These are phyloP conservation scores for Lentinula edodes DNA, from an alignment of 768 basidiomycete species.

Conservation along the genomic window DNA sequence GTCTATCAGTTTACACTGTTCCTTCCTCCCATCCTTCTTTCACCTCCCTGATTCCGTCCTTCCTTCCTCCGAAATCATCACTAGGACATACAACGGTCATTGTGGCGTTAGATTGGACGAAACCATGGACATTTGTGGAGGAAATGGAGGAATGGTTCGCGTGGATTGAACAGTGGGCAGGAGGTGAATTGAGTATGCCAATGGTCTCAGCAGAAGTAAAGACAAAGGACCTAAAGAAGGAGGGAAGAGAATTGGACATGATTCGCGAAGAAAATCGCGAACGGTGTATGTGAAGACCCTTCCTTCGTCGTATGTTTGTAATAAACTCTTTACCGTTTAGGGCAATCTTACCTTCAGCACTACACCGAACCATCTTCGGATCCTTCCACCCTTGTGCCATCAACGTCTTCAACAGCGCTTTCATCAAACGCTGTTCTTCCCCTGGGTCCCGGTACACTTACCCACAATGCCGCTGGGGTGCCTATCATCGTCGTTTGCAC, in stretches of 20 bases:
- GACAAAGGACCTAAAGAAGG: slow-evolving; percentile 21
- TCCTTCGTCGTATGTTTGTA: not conserved
- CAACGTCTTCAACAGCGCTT: slow-evolving; percentile 42
- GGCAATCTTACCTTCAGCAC: slow-evolving; percentile 85
- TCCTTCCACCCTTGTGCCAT: slow-evolving; percentile 46
- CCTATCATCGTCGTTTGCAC: slow-evolving; percentile 89
- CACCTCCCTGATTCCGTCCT: slow-evolving; percentile 67
- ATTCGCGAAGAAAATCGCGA: slow-evolving; percentile 78
- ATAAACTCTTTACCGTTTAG: slow-evolving; percentile 32
- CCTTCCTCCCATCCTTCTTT: slow-evolving; percentile 74
- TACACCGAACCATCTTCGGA: slow-evolving; percentile 79
- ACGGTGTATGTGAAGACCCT: slow-evolving; percentile 50
- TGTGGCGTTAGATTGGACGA: slow-evolving; percentile 93
- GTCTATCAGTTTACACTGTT: slow-evolving; percentile 87
- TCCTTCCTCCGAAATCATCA: slow-evolving; percentile 64
- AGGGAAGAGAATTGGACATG: slow-evolving; percentile 66
- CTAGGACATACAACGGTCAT: slow-evolving; percentile 72
- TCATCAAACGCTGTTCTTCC: slow-evolving; percentile 58
- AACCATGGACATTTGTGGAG: slow-evolving; percentile 85
- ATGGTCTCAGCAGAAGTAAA: not conserved
- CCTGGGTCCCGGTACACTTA: slow-evolving; percentile 78
- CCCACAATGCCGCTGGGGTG: slow-evolving; percentile 80
- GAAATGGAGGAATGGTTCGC: slow-evolving; percentile 80
- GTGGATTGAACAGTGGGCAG: slow-evolving; percentile 82
- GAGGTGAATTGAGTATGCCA: slow-evolving; percentile 24